Evolutionary conservation across 306 rosid species (phyloP).

Genomic region (Casuarina glauca): DNA sequence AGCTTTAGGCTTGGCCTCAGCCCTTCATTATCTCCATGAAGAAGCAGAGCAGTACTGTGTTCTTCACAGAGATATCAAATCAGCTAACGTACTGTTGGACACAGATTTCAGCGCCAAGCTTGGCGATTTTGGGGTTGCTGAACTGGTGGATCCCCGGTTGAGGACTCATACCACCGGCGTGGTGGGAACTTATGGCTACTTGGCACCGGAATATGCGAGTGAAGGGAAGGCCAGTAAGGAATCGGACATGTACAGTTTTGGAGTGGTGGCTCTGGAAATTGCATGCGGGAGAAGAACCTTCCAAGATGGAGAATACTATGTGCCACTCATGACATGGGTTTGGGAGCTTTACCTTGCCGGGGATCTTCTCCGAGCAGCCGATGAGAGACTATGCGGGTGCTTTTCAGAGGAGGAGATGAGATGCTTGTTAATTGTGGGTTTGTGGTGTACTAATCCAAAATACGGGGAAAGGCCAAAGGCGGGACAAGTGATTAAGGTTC

Average conservation of each 20-base stretch:
- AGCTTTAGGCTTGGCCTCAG: conserved; percentile 40
- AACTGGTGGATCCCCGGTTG: conserved; percentile 43
- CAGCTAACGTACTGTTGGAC: conserved; percentile 57
- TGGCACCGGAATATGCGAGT: conserved; percentile 47
- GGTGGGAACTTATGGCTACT: conserved; percentile 50
- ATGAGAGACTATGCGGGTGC: conserved; percentile 24
- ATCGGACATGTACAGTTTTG: conserved; percentile 61
- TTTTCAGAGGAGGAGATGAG: conserved; percentile 35
- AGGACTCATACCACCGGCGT: conserved; percentile 40
- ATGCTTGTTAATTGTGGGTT: conserved; percentile 35
- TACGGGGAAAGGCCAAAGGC: conserved; percentile 45
- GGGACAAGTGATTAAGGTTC: conserved; percentile 43
- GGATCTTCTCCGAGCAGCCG: conserved; percentile 34
- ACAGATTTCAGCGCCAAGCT: conserved; percentile 51
- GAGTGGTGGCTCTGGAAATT: conserved; percentile 61
- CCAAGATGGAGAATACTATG: conserved; percentile 39
- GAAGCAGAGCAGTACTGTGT: conserved; percentile 52
- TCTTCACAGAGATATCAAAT: conserved; percentile 60
- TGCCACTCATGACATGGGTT: conserved; percentile 33
- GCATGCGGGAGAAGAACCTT: conserved; percentile 57
- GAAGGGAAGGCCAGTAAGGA: conserved; percentile 49
- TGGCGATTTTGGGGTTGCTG: conserved; percentile 62
- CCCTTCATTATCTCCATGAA: conserved; percentile 59
- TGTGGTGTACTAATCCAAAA: conserved; percentile 47
- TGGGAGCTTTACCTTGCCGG: conserved; percentile 43